These are phyloP conservation scores for Aegilops bicornis DNA, from an alignment of 176 grass and related monocot species.

Conservation along the genomic window DNA sequence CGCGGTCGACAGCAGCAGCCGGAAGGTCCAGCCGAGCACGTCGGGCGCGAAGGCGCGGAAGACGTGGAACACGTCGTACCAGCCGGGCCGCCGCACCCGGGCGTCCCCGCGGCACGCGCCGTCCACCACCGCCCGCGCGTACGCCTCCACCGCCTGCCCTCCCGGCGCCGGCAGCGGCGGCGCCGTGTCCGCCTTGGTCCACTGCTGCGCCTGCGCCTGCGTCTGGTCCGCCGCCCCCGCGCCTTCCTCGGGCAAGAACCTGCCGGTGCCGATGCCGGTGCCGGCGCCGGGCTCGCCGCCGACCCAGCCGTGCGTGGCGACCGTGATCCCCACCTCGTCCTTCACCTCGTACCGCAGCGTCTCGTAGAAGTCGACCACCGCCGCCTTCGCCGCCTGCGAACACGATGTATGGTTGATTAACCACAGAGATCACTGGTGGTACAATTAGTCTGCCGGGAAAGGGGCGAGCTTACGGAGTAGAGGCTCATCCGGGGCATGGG, in stretches of 20 bases:
- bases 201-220: neutral
- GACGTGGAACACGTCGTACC: constrained; percentile 82
- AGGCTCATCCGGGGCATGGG: constrained; percentile 92
- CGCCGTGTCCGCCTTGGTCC: neutral
- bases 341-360: constrained; percentile 73
- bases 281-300: constrained; percentile 47
- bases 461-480: constrained; percentile 52
- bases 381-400: constrained; percentile 72
- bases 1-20: constrained; percentile 54
- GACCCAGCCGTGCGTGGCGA: constrained; percentile 80
- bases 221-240: constrained; percentile 44
- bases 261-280: constrained; percentile 28
- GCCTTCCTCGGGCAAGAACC: constrained; percentile 68
- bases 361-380: constrained; percentile 89
- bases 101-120: constrained; percentile 75
- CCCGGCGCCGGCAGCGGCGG: neutral
- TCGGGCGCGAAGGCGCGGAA: constrained; percentile 79
- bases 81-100: constrained; percentile 55
- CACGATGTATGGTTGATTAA: neutral
- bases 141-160: constrained; percentile 41
- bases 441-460: fast-evolving
- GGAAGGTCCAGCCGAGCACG: constrained; percentile 77
- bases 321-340: constrained; percentile 72
- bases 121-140: constrained; percentile 65
- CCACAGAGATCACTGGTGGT: neutral